Evolutionary conservation across 2,329 filamentous ascomycete genomes (phyloP).

Genomic region (Macrophomina pseudophaseolina): DNA sequence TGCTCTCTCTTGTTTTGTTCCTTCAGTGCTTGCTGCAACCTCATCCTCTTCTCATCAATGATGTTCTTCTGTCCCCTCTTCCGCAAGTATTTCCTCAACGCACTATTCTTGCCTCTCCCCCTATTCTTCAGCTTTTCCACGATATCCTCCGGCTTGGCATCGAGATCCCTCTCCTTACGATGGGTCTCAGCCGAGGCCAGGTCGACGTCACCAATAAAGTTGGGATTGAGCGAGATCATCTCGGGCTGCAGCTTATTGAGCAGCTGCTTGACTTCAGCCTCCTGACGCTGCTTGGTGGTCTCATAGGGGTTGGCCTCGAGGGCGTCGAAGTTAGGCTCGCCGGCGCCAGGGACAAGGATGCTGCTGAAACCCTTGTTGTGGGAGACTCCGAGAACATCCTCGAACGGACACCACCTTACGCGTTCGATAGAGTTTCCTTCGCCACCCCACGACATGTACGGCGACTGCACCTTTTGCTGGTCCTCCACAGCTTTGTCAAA

Average conservation of each 20-base stretch:
- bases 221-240: conserved; percentile 94
- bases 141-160: conserved; percentile 67
- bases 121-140: conserved; percentile 71
- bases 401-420: conserved; percentile 90
- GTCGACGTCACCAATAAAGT: conserved; percentile 89
- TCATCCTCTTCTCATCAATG: conserved; percentile 91
- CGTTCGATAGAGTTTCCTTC: conserved; percentile 82
- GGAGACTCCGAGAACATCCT: conserved; percentile 86
- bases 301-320: conserved; percentile 93
- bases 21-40: conserved; percentile 80
- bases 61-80: conserved; percentile 94
- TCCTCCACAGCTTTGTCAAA: conserved; percentile 74
- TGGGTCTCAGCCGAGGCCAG: conserved; percentile 78
- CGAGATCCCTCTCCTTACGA: conserved; percentile 77
- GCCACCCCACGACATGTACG: conserved; percentile 92
- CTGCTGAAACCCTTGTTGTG: conserved; percentile 88
- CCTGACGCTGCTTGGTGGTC: conserved; percentile 88
- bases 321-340: conserved; percentile 94
- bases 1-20: conserved; percentile 70
- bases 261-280: conserved; percentile 84
- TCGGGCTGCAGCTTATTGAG: conserved; percentile 95
- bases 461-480: conserved; percentile 73
- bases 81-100: conserved; percentile 82
- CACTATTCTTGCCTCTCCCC: conserved; percentile 87
- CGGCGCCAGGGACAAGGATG: conserved; percentile 90